Evolutionary conservation across 305 asterid genomes (phyloP).

Genomic region (Ilex paraguariensis): DNA sequence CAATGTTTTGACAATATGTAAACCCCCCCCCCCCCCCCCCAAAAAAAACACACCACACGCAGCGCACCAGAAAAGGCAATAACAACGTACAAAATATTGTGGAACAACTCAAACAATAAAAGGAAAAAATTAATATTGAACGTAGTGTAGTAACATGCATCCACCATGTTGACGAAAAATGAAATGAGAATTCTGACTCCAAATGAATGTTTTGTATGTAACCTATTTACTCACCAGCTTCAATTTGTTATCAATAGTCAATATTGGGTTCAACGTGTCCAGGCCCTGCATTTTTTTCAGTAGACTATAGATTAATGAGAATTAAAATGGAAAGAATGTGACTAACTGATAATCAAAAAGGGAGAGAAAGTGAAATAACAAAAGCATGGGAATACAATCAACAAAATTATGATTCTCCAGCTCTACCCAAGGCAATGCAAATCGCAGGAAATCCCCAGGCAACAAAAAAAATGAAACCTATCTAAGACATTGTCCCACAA

Average conservation of each 20-base stretch:
- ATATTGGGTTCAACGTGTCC: conserved; percentile 73
- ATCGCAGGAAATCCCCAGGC: no score
- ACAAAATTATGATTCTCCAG: no score
- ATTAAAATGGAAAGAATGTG: no score
- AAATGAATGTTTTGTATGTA: no score
- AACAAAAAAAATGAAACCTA: not conserved
- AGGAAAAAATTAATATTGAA: not conserved
- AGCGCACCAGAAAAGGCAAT: no score
- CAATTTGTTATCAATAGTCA: conserved; percentile 62
- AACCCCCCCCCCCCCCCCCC: no score
- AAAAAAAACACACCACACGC: no score
- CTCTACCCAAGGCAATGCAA: not conserved
- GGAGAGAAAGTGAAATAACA: not conserved
- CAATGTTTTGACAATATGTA: not conserved
- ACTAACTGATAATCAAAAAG: not conserved
- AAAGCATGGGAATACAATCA: not conserved
- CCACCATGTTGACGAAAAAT: not conserved
- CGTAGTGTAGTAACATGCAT: not conserved
- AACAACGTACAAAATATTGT: no score
- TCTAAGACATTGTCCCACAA: no score
- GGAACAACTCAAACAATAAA: conserved; percentile 1
- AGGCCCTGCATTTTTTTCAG: conserved; percentile 51
- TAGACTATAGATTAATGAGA: not conserved
- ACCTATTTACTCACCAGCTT: conserved; percentile 52
- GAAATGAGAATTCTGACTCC: not conserved